These are phyloP conservation scores for Phyllosticta paracitricarpa DNA, from an alignment of 2,329 filamentous ascomycete species.

Conservation along the genomic window DNA sequence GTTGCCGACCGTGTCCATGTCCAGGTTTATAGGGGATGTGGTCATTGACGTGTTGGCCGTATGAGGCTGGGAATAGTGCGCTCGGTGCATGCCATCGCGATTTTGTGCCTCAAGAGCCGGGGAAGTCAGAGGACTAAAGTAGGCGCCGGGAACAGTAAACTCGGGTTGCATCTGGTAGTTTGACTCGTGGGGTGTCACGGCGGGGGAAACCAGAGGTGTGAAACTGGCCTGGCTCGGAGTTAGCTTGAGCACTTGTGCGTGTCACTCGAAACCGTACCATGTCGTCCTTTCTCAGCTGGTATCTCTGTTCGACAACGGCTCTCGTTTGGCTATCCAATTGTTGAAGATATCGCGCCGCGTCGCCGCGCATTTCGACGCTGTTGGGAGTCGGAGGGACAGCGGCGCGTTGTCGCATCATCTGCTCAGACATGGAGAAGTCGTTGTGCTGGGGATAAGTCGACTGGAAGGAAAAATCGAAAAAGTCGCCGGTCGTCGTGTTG, in stretches of 20 bases:
- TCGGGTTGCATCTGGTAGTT: constrained; percentile 51
- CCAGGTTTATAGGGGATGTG: constrained; percentile 36
- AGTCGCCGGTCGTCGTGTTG: constrained; percentile 17
- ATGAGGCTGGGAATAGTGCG: constrained; percentile 14
- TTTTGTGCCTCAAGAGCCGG: constrained; percentile 67
- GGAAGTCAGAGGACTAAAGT: constrained; percentile 76
- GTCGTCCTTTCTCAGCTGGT: constrained; percentile 58
- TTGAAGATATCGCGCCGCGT: constrained; percentile 47
- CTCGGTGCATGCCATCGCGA: constrained; percentile 31
- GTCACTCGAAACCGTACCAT: constrained; percentile 40
- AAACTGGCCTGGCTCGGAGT: constrained; percentile 53
- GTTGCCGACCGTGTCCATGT: constrained; percentile 36
- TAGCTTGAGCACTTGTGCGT: not conserved
- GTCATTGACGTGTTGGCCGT: constrained; percentile 36
- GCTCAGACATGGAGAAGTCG: constrained; percentile 11
- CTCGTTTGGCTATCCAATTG: constrained; percentile 47
- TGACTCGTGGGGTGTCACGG: constrained; percentile 67
- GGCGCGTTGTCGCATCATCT: constrained; percentile 14
- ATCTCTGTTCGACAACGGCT: constrained; percentile 54
- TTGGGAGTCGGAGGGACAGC: constrained; percentile 66
- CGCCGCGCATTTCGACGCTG: constrained; percentile 63
- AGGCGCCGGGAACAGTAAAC: constrained; percentile 55
- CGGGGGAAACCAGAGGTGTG: constrained; percentile 74
- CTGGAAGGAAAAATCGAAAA: constrained; percentile 22
- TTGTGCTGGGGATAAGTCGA: constrained; percentile 5